A percentile compares a stretch with the other conserved stretches of the same genome.
These are phyloP conservation scores for Penicillium chermesinum DNA, from an alignment of 495 filamentous ascomycete genomes.

Conservation along the genomic window DNA sequence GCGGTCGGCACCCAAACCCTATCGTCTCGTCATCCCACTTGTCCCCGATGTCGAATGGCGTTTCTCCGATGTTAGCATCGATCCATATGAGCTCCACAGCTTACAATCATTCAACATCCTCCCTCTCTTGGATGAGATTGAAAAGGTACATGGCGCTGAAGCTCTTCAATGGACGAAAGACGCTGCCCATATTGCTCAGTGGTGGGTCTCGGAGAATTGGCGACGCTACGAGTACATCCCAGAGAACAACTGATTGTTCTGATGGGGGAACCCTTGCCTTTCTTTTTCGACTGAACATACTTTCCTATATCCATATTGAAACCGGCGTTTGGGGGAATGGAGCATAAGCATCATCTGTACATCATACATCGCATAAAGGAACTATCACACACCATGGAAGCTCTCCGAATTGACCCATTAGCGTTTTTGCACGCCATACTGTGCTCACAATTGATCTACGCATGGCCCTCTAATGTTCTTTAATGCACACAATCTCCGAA, in stretches of 20 bases:
- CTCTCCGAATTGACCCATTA: too few species aligned
- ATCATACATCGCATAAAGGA: not conserved
- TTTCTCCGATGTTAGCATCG: slow-evolving; percentile 32
- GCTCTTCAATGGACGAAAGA: slow-evolving; percentile 35
- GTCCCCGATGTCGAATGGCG: slow-evolving; percentile 32
- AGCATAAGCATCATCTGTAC: not conserved
- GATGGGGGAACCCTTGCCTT: not conserved
- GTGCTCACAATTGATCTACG: too few species aligned
- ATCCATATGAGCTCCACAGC: slow-evolving; percentile 28
- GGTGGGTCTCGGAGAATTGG: slow-evolving; percentile 36
- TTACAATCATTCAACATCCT: slow-evolving; percentile 23
- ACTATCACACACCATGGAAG: too few species aligned
- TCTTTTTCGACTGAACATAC: not conserved
- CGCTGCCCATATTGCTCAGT: slow-evolving; percentile 32
- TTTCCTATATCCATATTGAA: too few species aligned
- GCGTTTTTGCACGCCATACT: too few species aligned
- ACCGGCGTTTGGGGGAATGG: not conserved
- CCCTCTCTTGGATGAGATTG: slow-evolving; percentile 20
- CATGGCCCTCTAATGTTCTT: slow-evolving; percentile 14
- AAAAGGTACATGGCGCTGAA: slow-evolving; percentile 24
- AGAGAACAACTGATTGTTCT: not conserved
- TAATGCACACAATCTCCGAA: slow-evolving; percentile 45
- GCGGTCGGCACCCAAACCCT: slow-evolving; percentile 26
- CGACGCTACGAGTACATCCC: slow-evolving; percentile 29
- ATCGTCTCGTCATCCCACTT: slow-evolving; percentile 35